phyloP scores from a whole-genome alignment of 1,139 yeast genomes.

The Williopsis jadinii region DNA sequence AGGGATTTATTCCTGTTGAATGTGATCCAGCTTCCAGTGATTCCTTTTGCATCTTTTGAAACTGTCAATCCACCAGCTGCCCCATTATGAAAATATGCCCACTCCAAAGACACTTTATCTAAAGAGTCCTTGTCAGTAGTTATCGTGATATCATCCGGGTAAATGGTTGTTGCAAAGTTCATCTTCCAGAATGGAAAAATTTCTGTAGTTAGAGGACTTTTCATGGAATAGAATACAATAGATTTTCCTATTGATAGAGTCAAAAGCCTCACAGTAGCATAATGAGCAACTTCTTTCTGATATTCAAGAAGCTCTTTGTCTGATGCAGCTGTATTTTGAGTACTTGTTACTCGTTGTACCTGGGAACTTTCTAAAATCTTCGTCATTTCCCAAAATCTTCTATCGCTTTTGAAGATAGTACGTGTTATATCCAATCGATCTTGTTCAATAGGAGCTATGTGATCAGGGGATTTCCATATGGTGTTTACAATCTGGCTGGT shows the following conservation, averaged over 20 bases:
- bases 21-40: constrained; percentile 88
- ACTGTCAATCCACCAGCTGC: constrained; percentile 81
- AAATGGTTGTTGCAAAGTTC: constrained; percentile 59
- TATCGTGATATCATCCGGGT: constrained; percentile 63
- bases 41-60: constrained; percentile 59
- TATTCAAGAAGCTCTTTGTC: constrained; percentile 53
- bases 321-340: constrained; percentile 20
- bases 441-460: constrained; percentile 50
- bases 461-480: constrained; percentile 42
- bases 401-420: constrained; percentile 67
- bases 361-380: constrained; percentile 55
- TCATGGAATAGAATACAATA: constrained; percentile 60
- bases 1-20: constrained; percentile 68
- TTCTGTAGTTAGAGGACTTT: constrained; percentile 78
- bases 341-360: constrained; percentile 42
- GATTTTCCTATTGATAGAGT: constrained; percentile 77
- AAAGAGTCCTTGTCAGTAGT: constrained; percentile 51
- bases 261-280: constrained; percentile 62
- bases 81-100: constrained; percentile 95
- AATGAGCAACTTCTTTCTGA: constrained; percentile 59
- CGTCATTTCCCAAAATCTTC: constrained; percentile 71
- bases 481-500: constrained; percentile 42
- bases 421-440: constrained; percentile 61
- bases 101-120: constrained; percentile 45
- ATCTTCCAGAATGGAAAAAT: constrained; percentile 73